Percentiles rank a stretch among this genome's conserved stretches.
These are phyloP conservation scores for Claviceps spartinae DNA, from an alignment of 2,329 filamentous ascomycete species.

Conservation along the genomic window DNA sequence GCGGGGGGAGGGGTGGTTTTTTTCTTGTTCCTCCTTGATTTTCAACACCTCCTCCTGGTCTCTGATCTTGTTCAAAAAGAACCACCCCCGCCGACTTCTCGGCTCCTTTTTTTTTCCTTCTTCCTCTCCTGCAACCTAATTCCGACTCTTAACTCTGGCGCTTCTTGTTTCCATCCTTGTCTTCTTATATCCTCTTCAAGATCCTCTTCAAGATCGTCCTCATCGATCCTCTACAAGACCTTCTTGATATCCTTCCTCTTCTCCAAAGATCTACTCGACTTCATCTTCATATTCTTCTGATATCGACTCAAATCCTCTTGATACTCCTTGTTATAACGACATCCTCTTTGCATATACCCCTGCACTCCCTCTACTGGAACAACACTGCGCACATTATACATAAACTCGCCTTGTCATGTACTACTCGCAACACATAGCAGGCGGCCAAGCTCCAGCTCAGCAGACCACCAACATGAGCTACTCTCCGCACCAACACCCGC, in stretches of 20 bases:
- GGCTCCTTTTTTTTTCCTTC: constrained; percentile 13
- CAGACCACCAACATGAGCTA: constrained; percentile 64
- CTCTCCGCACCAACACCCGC: constrained; percentile 27
- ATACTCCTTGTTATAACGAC: too few relatives aligned
- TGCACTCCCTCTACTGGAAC: too few relatives aligned
- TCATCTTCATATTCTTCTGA: neutral
- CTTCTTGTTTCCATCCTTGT: neutral
- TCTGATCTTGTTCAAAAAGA: constrained; percentile 4
- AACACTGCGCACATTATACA: too few relatives aligned
- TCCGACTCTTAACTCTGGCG: neutral
- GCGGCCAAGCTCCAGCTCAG: constrained; percentile 59
- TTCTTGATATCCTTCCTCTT: too few relatives aligned
- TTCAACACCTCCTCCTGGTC: constrained; percentile 14
- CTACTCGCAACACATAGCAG: constrained; percentile 67
- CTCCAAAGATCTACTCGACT: too few relatives aligned
- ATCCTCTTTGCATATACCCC: neutral
- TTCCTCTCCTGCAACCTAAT: neutral
- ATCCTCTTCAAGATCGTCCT: too few relatives aligned
- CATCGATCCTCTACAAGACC: too few relatives aligned
- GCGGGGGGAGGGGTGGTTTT: constrained; percentile 14
- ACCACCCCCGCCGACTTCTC: constrained; percentile 6
- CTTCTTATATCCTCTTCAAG: neutral
- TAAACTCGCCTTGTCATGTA: constrained; percentile 43
- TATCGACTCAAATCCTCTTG: constrained; percentile 39
- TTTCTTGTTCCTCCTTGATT: constrained; percentile 10